phyloP scores from a whole-genome alignment of 2,329 filamentous ascomycete genomes.

The Zymoseptoria pseudotritici region DNA sequence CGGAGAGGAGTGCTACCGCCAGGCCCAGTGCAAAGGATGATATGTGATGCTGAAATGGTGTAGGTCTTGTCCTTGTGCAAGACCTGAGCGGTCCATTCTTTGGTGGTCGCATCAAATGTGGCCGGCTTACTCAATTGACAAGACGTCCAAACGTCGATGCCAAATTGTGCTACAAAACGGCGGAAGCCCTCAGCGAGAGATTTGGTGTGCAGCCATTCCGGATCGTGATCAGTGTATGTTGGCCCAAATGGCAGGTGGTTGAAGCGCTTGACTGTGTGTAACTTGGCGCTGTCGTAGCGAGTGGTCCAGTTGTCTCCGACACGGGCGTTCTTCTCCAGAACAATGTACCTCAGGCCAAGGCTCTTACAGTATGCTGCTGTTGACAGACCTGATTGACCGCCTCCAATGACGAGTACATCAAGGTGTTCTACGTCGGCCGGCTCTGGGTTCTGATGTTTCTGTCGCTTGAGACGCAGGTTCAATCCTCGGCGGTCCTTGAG shows the following conservation, averaged over 20 bases:
- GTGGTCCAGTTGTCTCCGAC: constrained; percentile 42
- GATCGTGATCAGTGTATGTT: constrained; percentile 24
- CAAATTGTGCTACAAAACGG: constrained; percentile 31
- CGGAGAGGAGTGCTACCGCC: constrained; percentile 21
- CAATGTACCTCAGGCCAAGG: constrained; percentile 35
- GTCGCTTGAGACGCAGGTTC: constrained; percentile 26
- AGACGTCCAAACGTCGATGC: constrained; percentile 29
- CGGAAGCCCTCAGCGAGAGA: constrained; percentile 34
- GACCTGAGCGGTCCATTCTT: neutral
- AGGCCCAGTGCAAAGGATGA: constrained; percentile 30
- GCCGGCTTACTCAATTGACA: neutral
- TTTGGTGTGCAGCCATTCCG: constrained; percentile 22
- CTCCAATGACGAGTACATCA: constrained; percentile 32
- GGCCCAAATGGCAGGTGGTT: constrained; percentile 34
- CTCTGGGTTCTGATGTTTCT: constrained; percentile 12
- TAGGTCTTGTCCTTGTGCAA: neutral
- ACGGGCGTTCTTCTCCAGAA: constrained; percentile 38
- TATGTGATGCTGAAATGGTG: constrained; percentile 18
- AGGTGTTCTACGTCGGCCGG: constrained; percentile 16
- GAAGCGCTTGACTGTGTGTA: constrained; percentile 35
- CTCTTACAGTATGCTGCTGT: constrained; percentile 39
- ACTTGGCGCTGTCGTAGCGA: constrained; percentile 40
- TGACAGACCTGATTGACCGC: constrained; percentile 40
- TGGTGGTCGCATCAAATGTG: neutral
- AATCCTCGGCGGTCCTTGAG: constrained; percentile 26